phyloP scores from a whole-genome alignment of 371 early-diverging fungal genomes.

The Blakeslea trispora region DNA sequence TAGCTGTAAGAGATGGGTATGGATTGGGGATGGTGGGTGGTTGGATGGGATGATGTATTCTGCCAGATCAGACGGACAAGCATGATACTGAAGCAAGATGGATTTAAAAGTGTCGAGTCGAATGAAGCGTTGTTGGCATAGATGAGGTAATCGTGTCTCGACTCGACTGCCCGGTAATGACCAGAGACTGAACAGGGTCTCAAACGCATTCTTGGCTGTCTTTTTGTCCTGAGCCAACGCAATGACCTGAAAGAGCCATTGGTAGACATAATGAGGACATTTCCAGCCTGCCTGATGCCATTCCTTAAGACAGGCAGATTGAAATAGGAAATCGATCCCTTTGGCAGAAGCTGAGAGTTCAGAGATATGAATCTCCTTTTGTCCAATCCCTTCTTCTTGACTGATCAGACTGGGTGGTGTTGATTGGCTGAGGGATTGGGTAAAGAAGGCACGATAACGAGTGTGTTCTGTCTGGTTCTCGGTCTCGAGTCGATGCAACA shows the following conservation, averaged over 20 bases:
- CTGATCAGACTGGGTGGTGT: conserved; percentile 16
- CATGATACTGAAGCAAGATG: conserved; percentile 11
- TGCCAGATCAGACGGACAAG: conserved; percentile 4
- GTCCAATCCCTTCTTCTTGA: conserved; percentile 4
- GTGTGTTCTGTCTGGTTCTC: conserved; percentile 4
- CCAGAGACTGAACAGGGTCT: conserved; percentile 35
- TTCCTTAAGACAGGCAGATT: conserved; percentile 27
- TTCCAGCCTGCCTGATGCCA: conserved; percentile 41
- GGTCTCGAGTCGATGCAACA: too few relatives aligned
- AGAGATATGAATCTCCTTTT: conserved; percentile 31
- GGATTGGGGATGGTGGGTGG: too few relatives aligned
- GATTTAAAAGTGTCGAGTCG: conserved; percentile 13
- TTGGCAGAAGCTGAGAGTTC: conserved; percentile 16
- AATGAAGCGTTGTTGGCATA: conserved; percentile 22
- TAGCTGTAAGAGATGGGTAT: conserved; percentile 4
- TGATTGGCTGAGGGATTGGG: conserved; percentile 1
- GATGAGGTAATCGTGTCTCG: conserved; percentile 7
- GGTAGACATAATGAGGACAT: conserved; percentile 40
- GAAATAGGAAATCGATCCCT: conserved; percentile 33
- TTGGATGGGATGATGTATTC: background rate
- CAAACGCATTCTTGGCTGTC: conserved; percentile 34
- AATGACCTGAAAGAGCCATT: conserved; percentile 45
- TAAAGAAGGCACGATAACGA: conserved; percentile 21
- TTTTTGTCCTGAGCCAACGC: conserved; percentile 32
- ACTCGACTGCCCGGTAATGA: conserved; percentile 22